Base-by-base conservation (phyloP, 73 alveolate genomes). In the Durusdinium trenchii region DNA sequence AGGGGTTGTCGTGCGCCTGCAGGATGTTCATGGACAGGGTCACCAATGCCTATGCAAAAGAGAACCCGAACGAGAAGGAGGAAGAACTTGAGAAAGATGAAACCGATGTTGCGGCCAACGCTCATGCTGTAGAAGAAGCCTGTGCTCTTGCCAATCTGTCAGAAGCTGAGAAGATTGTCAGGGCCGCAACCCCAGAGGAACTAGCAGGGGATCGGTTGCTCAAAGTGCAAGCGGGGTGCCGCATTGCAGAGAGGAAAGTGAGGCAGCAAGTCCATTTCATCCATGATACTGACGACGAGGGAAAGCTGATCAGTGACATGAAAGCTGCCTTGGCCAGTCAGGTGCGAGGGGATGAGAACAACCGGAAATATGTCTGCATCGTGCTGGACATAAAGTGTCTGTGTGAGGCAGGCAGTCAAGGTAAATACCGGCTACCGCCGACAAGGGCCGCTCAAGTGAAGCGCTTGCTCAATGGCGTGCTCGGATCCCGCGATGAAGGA, bases 21-120 rank as follows among this genome's bases (percentile, higher is more conserved):
- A 82, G 92, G 92, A 42, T 32, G 26, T 82, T n/a, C 92, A 45
- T 45, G 92, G 61, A 46, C 46, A 46, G 20, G 30, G 92, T 82
- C 71, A 82, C 43, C 32, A 82, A 46, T 64, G 40, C 32, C 48
- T 82, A 46, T 69, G 46, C 43, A 47, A 46, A 26, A 14, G 92
- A 82, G 92, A 73, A 35, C 51, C 54, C 54, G 9, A 38, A 82
- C 26, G 42, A 28, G 69, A n/a, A 46, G 16, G 45, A 26, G 10
- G 67, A 46, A 2, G 3, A n/a, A 69, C 3, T 14, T 35, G 48
- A 47, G 12, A 42, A 47, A 16, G 92, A 32, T 43, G 28, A 38
- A 23, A 32, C 32, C 28, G 48, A 82, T 64, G 61, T 32, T 14
- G 48, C 67, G 0, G 1, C 48, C 50, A 7, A 4, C 43, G 73